Percentiles rank a stretch among this genome's conserved stretches.
These are phyloP conservation scores for Globisporangium rhizosaccharum DNA, from an alignment of 352 stramenopile species.

Conservation along the genomic window DNA sequence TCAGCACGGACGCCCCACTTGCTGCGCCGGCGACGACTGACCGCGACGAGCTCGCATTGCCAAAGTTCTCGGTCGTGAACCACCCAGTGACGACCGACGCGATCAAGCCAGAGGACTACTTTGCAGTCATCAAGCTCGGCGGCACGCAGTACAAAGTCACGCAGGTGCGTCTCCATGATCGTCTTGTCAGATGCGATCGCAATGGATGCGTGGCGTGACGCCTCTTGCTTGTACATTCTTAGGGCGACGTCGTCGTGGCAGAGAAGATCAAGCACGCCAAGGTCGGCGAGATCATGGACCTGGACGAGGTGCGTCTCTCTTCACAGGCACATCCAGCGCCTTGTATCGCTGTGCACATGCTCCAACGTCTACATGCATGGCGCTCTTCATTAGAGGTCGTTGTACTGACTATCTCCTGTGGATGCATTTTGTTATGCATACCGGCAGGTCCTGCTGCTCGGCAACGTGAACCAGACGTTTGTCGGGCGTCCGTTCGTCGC, in stretches of 20 bases:
- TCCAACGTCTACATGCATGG: no score
- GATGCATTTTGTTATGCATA: no score
- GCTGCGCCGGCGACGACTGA: slow-evolving; percentile 11
- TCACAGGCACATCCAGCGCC: neutral
- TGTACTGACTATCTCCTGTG: no score
- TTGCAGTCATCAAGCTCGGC: slow-evolving; percentile 79
- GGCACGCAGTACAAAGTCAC: slow-evolving; percentile 87
- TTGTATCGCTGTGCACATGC: neutral
- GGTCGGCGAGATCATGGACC: slow-evolving; percentile 78
- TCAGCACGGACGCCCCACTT: neutral
- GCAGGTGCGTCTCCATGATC: slow-evolving; percentile 24
- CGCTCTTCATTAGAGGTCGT: no score
- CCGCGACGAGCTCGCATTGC: slow-evolving; percentile 11
- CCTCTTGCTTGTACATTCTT: neutral
- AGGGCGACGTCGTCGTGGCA: slow-evolving; percentile 74
- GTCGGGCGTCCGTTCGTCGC: slow-evolving; percentile 65
- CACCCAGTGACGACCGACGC: slow-evolving; percentile 66
- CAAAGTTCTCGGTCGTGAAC: slow-evolving; percentile 68
- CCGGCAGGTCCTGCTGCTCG: slow-evolving; percentile 61
- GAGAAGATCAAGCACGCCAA: slow-evolving; percentile 87
- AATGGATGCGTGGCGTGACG: no score
- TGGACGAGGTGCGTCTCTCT: slow-evolving; percentile 46
- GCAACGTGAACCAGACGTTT: slow-evolving; percentile 83
- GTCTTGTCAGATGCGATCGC: neutral
- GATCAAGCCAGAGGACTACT: slow-evolving; percentile 71